A percentile compares a stretch with the other conserved stretches of the same genome.
phyloP scores from a whole-genome alignment of 2,329 filamentous ascomycete species.

The Hypoxylon sp. region DNA sequence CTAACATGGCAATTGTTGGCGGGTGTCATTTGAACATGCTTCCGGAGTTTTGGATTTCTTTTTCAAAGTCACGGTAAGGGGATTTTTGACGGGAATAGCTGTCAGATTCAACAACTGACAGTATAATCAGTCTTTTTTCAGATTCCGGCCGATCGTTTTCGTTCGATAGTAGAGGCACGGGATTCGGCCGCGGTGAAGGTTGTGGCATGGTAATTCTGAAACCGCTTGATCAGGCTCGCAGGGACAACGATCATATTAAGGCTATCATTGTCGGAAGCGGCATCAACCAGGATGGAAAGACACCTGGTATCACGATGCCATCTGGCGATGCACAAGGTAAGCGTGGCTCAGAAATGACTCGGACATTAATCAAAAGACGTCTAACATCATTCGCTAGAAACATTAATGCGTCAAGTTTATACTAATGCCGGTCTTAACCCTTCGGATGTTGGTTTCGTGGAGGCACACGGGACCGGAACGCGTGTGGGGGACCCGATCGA shows the following conservation, averaged over 20 bases:
- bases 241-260: slow-evolving; percentile 68
- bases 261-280: slow-evolving; percentile 67
- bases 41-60: slow-evolving; percentile 64
- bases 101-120: slow-evolving; percentile 38
- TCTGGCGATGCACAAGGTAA: slow-evolving; percentile 65
- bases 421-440: slow-evolving; percentile 58
- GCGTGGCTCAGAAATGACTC: slow-evolving; percentile 4
- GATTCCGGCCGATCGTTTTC: slow-evolving; percentile 67
- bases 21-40: slow-evolving; percentile 64
- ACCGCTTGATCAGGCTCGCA: slow-evolving; percentile 67
- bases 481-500: slow-evolving; percentile 71
- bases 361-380: not conserved
- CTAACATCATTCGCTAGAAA: slow-evolving; percentile 52
- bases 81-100: slow-evolving; percentile 48
- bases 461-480: slow-evolving; percentile 72
- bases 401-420: slow-evolving; percentile 63
- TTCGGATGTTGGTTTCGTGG: slow-evolving; percentile 61
- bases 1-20: slow-evolving; percentile 63
- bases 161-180: slow-evolving; percentile 67
- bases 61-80: slow-evolving; percentile 61
- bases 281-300: slow-evolving; percentile 70
- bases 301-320: slow-evolving; percentile 70
- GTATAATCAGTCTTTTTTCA: slow-evolving; percentile 61
- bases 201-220: slow-evolving; percentile 70
- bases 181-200: slow-evolving; percentile 75